Base-by-base conservation (phyloP, 805 yeast genomes). In the Ogataea henricii region DNA sequence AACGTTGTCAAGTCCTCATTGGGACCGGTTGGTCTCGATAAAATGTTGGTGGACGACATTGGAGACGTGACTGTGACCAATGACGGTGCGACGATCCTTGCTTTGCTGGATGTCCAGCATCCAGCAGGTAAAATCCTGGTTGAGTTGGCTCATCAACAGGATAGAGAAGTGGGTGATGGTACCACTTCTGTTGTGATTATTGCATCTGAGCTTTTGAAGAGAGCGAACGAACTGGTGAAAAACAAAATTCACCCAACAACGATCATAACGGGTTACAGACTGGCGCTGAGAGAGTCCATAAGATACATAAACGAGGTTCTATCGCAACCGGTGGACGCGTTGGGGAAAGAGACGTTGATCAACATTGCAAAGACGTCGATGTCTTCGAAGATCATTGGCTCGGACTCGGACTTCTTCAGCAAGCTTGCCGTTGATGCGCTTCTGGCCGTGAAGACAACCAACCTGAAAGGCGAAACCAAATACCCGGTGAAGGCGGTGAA, bases 61-160 rank as follows among this genome's bases (percentile, higher is more conserved):
- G 99, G 99, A 54, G 99, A 95, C 70, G 97, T 94, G 39, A 91
- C 97, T 5, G 97, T 94, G 43, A 94, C 99, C 39, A 94, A 94
- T 70, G 99, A 94, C 69, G 99, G 99, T 56, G 99, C 99, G 50
- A 94, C 99, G 4, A 94, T 94, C 60, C 74, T 94, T 54, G 79
- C 89, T 8, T 71, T 95, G 45, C 74, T 94, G 55, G 99, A 94
- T 65, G 98, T 94, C 43, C 97, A 94, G 70, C 99, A 94, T 68
- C 99, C 99, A 29, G 99, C 99, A 1, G 99, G 98, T 14, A 92
- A 90, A 72, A 94, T 94, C 59, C 74, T 94, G 49, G 99, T 94
- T 42, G 98, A 94, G 64, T 78, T 94, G 63, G 99, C 99, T 2
- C 97, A 94, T 68, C 98, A 94, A 69, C 99, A 94, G 73, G 99